Evolutionary conservation across 208 protist species (phyloP), one percentile per base, ranked within the genome.

Genomic region (Zelonia costaricensis): DNA sequence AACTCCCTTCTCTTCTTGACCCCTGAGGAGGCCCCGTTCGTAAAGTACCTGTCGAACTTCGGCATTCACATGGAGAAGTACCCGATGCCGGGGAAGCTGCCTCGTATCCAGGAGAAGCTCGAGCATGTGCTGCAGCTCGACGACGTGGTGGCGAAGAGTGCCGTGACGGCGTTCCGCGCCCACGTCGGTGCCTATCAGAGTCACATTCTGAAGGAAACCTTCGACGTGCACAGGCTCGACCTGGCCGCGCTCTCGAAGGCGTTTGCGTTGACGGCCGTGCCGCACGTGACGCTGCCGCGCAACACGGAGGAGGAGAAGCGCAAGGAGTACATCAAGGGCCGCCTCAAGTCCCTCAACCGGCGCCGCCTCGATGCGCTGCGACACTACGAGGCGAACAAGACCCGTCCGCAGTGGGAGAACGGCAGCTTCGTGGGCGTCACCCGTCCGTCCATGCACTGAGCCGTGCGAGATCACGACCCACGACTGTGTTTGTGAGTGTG

Each of bases 141-240:
- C 57, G 71, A 76, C 7, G 71, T 97, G 18, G 87, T 95, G 6
- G 88, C 88, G 25, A 95, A 95, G 76, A 93, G 86, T 58, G 93
- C 96, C n/a, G 78, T 92, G 20, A 83, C 53, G 45, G 97, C 96
- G 0, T 99, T 92, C 64, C 76, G 89, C 45, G 89, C 95, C 15
- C 96, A 92, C 56, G 74, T 98, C 8, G 86, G 83, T 8, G 90
- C 94, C 30, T 99, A 99, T 49, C 78, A 97, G 23, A 97, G 94
- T 20, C 97, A 98, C 57, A 80, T 93, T 7, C 67, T 95, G 4
- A 96, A 97, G 71, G 67, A 97, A 30, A 96, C 97, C 8, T 98
- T 99, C 69, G 80, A 97, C 59, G 70, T 97, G 7, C 75, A 84
- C 18, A 79, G 86, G 48, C 77, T 99, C 5, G 91, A 98, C 72